These are phyloP conservation scores for Antitrichia curtipendula DNA, from an alignment of 225 moss, liverwort and hornwort genomes.

Conservation along the genomic window DNA sequence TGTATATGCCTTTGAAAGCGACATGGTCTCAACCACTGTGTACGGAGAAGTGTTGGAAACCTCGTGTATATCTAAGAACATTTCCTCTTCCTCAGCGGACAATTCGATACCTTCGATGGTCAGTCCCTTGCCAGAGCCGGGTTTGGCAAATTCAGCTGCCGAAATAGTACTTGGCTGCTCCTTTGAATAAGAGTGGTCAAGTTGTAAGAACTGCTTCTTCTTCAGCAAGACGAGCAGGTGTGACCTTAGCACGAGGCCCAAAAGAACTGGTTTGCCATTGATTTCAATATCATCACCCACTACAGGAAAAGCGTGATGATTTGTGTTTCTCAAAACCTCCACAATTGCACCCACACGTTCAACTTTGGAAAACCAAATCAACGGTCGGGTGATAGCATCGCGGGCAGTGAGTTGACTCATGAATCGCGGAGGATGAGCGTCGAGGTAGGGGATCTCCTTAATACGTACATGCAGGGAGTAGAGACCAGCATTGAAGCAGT, in stretches of 20 bases:
- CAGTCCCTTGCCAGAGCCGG: constrained; percentile 51
- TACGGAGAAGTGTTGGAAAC: constrained; percentile 84
- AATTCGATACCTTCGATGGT: constrained; percentile 37
- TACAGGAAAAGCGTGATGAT: constrained; percentile 75
- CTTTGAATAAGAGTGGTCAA: background rate
- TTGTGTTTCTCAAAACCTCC: constrained; percentile 45
- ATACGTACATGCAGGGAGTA: constrained; percentile 65
- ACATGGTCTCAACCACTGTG: constrained; percentile 81
- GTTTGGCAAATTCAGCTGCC: constrained; percentile 63
- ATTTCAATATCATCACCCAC: constrained; percentile 35
- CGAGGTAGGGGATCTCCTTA: constrained; percentile 63
- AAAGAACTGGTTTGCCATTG: constrained; percentile 18
- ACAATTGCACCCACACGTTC: constrained; percentile 63
- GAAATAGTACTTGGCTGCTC: constrained; percentile 2
- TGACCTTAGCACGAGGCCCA: constrained; percentile 67
- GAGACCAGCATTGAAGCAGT: constrained; percentile 75
- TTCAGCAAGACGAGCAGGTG: constrained; percentile 75
- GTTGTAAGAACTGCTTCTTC: constrained; percentile 41
- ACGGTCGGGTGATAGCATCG: constrained; percentile 51
- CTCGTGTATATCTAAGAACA: constrained; percentile 58
- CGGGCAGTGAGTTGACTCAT: constrained; percentile 77
- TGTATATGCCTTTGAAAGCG: constrained; percentile 73
- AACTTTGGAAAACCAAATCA: constrained; percentile 45
- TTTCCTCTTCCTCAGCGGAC: constrained; percentile 41
- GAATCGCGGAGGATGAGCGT: constrained; percentile 73